Evolutionary conservation across 345 rosid genomes (phyloP).

Genomic region (Arabidopsis suecica): DNA sequence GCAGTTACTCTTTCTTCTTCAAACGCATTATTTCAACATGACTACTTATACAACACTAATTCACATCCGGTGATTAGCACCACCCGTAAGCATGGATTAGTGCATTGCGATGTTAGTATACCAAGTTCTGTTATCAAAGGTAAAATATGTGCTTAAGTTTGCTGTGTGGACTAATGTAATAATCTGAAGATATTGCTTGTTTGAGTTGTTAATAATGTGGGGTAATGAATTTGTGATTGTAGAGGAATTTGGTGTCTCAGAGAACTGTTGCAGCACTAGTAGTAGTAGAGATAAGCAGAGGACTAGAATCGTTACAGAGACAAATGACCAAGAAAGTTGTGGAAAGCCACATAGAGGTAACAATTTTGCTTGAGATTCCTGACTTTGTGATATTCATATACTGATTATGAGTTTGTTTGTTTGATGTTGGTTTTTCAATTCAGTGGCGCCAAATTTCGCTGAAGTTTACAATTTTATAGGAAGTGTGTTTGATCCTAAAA

Average conservation of each 20-base stretch:
- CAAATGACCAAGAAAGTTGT: conserved; percentile 52
- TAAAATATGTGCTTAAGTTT: conserved; percentile 23
- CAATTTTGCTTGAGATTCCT: background rate
- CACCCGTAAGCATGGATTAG: background rate
- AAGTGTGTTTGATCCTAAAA: conserved; percentile 71
- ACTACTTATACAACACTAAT: conserved; percentile 7
- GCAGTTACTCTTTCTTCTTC: conserved; percentile 57
- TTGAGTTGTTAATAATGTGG: conserved; percentile 3
- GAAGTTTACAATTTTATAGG: conserved; percentile 78
- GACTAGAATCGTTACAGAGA: conserved; percentile 42
- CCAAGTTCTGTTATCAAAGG: conserved; percentile 49
- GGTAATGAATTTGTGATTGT: conserved; percentile 1
- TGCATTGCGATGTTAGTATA: background rate
- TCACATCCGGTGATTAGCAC: background rate
- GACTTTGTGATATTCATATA: background rate
- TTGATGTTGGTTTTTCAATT: conserved; percentile 31
- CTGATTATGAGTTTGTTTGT: conserved; percentile 4
- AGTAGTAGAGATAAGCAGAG: conserved; percentile 58
- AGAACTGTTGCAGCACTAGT: conserved; percentile 53
- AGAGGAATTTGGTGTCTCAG: conserved; percentile 35
- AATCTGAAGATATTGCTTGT: conserved; percentile 14
- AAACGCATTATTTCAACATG: conserved; percentile 50
- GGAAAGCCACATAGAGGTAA: conserved; percentile 58
- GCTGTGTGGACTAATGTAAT: background rate
- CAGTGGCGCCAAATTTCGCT: conserved; percentile 77